phyloP scores from a whole-genome alignment of 306 rosid species.

The Pyrus pyrifolia region DNA sequence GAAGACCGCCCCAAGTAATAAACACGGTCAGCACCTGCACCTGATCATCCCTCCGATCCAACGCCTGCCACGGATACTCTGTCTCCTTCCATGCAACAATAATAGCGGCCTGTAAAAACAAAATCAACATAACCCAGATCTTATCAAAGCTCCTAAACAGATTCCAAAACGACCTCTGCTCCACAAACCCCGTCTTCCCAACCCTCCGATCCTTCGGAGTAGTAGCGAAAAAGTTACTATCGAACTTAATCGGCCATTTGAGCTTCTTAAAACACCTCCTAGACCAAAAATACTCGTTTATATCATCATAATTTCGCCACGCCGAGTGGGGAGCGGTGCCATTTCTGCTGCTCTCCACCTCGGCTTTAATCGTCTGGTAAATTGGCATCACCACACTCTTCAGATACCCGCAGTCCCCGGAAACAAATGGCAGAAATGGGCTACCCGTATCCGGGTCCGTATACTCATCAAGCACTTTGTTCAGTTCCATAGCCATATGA shows the following conservation, averaged over 20 bases:
- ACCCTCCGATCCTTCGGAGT: slow-evolving; percentile 48
- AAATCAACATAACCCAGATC: slow-evolving; percentile 73
- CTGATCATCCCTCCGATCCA: slow-evolving; percentile 50
- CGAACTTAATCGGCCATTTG: slow-evolving; percentile 49
- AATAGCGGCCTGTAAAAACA: slow-evolving; percentile 72
- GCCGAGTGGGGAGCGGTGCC: slow-evolving; percentile 94
- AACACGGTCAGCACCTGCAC: slow-evolving; percentile 68
- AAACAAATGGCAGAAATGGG: slow-evolving; percentile 50
- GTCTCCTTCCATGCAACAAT: slow-evolving; percentile 72
- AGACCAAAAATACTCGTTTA: slow-evolving; percentile 88
- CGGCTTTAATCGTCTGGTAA: slow-evolving; percentile 49
- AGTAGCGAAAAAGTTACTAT: slow-evolving; percentile 58
- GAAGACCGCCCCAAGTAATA: slow-evolving; percentile 71
- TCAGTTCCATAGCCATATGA: slow-evolving; percentile 79
- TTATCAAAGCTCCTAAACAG: slow-evolving; percentile 78
- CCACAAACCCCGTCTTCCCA: slow-evolving; percentile 96
- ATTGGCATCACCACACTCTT: slow-evolving; percentile 70
- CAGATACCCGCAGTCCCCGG: slow-evolving; percentile 61
- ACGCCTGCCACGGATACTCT: slow-evolving; percentile 47
- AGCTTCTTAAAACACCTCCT: slow-evolving; percentile 67
- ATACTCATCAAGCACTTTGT: slow-evolving; percentile 42
- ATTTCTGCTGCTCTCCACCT: slow-evolving; percentile 66
- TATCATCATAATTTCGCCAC: slow-evolving; percentile 90
- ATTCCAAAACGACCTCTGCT: slow-evolving; percentile 95
- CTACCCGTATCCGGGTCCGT: slow-evolving; percentile 57